phyloP scores from a whole-genome alignment of 2,329 filamentous ascomycete species.

The Domatiomyces catenatus region DNA sequence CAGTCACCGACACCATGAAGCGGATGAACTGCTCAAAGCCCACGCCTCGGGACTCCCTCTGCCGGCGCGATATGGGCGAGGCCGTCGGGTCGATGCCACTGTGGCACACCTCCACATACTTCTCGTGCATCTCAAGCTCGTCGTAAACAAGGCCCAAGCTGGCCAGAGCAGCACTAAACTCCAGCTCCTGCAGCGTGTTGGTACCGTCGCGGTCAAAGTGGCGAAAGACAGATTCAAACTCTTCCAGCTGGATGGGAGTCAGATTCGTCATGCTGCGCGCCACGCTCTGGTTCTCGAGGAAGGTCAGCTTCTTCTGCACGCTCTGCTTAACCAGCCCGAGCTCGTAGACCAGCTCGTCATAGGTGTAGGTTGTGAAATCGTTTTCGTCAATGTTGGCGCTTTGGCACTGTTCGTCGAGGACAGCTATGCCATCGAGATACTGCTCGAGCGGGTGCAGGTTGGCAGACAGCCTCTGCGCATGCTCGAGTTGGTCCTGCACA shows the following conservation, averaged over 20 bases:
- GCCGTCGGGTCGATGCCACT: slow-evolving; percentile 24
- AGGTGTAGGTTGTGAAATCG: slow-evolving; percentile 98
- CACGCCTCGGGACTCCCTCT: slow-evolving; percentile 41
- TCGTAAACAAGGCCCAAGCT: slow-evolving; percentile 90
- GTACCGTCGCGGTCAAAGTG: slow-evolving; percentile 91
- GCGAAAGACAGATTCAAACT: slow-evolving; percentile 95
- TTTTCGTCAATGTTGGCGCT: slow-evolving; percentile 99
- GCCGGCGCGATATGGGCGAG: slow-evolving; percentile 14
- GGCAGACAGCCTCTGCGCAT: slow-evolving; percentile 70
- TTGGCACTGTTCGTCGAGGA: slow-evolving; percentile 72
- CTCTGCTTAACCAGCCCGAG: slow-evolving; percentile 78
- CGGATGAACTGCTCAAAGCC: slow-evolving; percentile 98
- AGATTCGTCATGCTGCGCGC: slow-evolving; percentile 97
- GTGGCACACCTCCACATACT: slow-evolving; percentile 68
- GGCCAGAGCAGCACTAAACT: slow-evolving; percentile 92
- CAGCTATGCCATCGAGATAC: slow-evolving; percentile 75
- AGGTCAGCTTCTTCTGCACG: slow-evolving; percentile 89
- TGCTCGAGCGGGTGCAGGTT: slow-evolving; percentile 80
- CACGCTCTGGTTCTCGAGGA: slow-evolving; percentile 96
- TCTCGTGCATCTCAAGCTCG: slow-evolving; percentile 94
- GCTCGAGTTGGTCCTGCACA: slow-evolving; percentile 81
- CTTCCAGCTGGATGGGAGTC: slow-evolving; percentile 92
- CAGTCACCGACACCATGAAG: slow-evolving; percentile 98
- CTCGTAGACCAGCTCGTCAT: slow-evolving; percentile 91
- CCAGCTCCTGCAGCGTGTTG: slow-evolving; percentile 80